phyloP scores from a whole-genome alignment of 495 filamentous ascomycete genomes.

The Thozetella sp. region DNA sequence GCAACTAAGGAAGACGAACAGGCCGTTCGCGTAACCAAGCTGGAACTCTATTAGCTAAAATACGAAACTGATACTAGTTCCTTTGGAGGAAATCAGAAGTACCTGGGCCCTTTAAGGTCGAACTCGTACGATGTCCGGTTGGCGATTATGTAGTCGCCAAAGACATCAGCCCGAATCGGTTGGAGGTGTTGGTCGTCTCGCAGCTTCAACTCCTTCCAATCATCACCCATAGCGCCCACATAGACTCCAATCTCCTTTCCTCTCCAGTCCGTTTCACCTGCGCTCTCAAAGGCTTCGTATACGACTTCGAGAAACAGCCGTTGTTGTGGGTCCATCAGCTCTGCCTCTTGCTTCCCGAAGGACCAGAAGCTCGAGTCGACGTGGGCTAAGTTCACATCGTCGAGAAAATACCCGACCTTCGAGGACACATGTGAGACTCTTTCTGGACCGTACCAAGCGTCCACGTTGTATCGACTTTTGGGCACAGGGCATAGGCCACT shows the following conservation, averaged over 20 bases:
- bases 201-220: constrained; percentile 22
- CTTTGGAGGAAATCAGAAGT: neutral
- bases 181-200: constrained; percentile 18
- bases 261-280: constrained; percentile 32
- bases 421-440: constrained; percentile 17
- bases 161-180: constrained; percentile 13
- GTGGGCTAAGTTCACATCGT: constrained; percentile 26
- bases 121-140: constrained; percentile 19
- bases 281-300: constrained; percentile 32
- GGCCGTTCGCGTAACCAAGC: constrained; percentile 10
- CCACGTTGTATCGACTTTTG: constrained; percentile 29
- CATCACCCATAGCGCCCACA: constrained; percentile 34
- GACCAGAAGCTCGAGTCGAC: constrained; percentile 24
- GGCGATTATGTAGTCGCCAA: constrained; percentile 20
- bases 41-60: constrained; percentile 1
- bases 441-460: constrained; percentile 23
- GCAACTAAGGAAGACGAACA: constrained; percentile 13
- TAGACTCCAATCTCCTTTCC: constrained; percentile 38
- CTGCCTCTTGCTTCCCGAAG: constrained; percentile 16
- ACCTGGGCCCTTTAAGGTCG: constrained; percentile 18
- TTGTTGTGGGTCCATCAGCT: constrained; percentile 33
- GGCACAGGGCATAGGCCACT: constrained; percentile 27
- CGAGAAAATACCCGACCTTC: constrained; percentile 40
- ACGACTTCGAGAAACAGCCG: constrained; percentile 35
- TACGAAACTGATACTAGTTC: neutral